Base-by-base conservation (phyloP, 257 asterid species). In the Cruciata laevipes region DNA sequence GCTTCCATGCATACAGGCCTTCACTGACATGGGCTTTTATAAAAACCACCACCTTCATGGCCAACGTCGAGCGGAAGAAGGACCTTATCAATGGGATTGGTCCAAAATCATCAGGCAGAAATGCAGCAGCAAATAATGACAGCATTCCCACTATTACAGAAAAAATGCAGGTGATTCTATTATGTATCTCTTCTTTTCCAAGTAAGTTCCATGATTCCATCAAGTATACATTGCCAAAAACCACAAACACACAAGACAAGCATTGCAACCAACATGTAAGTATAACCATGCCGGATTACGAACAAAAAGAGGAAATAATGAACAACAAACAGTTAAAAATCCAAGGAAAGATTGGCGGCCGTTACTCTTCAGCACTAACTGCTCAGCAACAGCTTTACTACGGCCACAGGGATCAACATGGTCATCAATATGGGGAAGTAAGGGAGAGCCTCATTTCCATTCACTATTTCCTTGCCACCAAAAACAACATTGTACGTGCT, bases 351-450 rank as follows among this genome's bases (percentile, higher is more conserved):
- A 53, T 32, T 14, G 77, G 53, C 86, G 91, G 31, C 91, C 93
- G 69, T 82, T 94, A 79, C 78, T 85, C 90, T 85, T 90, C 64
- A 90, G 78, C 67, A 94, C 95, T 11, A 94, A 74, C 68, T 94
- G 99, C 76, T 90, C 99, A 16, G 99, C 97, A 55, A 94, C 77
- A 17, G 95, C 83, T 84, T 90, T 94, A 72, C 97, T 90, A 21
- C 96, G 95, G 58, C 90, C 95, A 79, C 90, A 94, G 13, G 96
- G 77, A 72, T 90, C 99, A 13, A 74, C 90, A 52, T 90, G 96
- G 62, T 88, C 95, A 74, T 88, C 97, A 55, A 88, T n/a, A n/a
- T 69, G 44, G 99, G 95, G 60, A 88, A 85, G 79, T 94, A 90
- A 56, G 97, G 96, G 25, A 88, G 83, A 62, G 69, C 67, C 75